Percentiles rank a stretch among this genome's conserved stretches.
Evolutionary conservation across 2,329 filamentous ascomycete genomes (phyloP).

Genomic region (Aspergillus uvarum): DNA sequence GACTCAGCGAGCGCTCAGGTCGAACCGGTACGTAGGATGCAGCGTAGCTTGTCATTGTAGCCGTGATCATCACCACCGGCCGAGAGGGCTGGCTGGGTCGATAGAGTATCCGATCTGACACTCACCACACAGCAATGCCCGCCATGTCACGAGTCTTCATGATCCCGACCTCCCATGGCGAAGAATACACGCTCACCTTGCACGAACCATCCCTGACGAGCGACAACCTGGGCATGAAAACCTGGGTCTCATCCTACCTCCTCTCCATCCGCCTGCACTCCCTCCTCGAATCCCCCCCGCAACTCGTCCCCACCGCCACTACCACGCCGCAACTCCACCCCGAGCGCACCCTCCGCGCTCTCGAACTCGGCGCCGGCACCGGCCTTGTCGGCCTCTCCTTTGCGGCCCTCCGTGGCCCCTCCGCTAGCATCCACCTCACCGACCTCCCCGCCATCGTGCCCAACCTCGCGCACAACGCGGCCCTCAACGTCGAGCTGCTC

Average conservation of each 20-base stretch:
- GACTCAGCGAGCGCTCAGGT: conserved; percentile 83
- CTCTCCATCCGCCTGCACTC: conserved; percentile 68
- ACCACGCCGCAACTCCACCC: conserved; percentile 20
- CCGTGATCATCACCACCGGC: background rate
- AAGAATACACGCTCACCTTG: conserved; percentile 65
- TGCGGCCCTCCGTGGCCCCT: conserved; percentile 62
- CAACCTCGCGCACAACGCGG: conserved; percentile 74
- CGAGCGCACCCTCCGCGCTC: conserved; percentile 39
- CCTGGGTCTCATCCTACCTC: conserved; percentile 88
- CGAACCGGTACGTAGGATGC: conserved; percentile 56
- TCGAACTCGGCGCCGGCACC: conserved; percentile 88
- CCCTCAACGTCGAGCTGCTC: conserved; percentile 61
- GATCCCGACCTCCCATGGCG: conserved; percentile 50
- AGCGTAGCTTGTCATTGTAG: background rate
- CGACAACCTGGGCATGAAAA: conserved; percentile 88
- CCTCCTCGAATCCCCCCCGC: conserved; percentile 39
- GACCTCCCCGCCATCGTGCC: conserved; percentile 81
- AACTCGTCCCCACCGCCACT: conserved; percentile 30
- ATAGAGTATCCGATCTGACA: background rate
- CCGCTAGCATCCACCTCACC: conserved; percentile 67
- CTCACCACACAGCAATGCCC: conserved; percentile 54
- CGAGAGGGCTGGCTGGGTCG: too few species aligned
- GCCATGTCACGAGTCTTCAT: conserved; percentile 61
- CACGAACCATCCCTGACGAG: conserved; percentile 84
- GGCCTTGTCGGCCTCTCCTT: conserved; percentile 87